Base-by-base conservation (phyloP, 148 eudicot species). In the Salicornia ramosissima region DNA sequence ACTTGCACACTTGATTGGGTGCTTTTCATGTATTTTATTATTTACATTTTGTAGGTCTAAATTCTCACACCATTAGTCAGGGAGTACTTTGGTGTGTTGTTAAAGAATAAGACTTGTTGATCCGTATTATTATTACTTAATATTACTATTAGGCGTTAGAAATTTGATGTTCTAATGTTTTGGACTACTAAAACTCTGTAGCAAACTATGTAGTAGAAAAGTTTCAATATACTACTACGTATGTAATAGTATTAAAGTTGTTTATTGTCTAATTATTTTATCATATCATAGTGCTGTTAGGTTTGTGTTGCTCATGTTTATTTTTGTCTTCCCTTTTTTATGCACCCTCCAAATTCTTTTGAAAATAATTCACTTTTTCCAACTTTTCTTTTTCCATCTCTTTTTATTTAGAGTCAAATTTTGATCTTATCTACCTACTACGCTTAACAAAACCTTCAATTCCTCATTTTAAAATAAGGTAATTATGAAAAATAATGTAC, bases 101-200 rank as follows among this genome's bases (percentile, higher is more conserved):
- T 50, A 71, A n/a, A 71, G 68, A 47, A 64, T 72, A 72, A 63
- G 62, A 72, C 69, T 71, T 43, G 31, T 51, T 50, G 39, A 62
- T 59, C 22, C 16, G 30, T 42, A 33, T 50, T 71, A 61, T 26
- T 60, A 15, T 28, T 30, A 39, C 9, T 4, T 39, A 39, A 4
- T 39, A 39, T 39, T 39, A 46, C 16, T 46, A 14, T 19, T 49
- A 49, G 53, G 53, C 14, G 36, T 53, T 72, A 51, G 40, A 59
- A 40, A 72, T 63, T 63, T 72, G 53, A 28, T 51, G 31, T 55
- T 46, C 68, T 72, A 25, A 52, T 62, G 51, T 28, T 6, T 24
- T 46, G 36, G 45, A 65, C 53, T 45, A 25, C 11, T 30, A 24
- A 50, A 22, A 71, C 51, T 39, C 36, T 25, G 59, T 26, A 55